A percentile compares a stretch with the other conserved stretches of the same genome.
These are phyloP conservation scores for Cucumis cinereus DNA, from an alignment of 306 rosid species.

Conservation along the genomic window DNA sequence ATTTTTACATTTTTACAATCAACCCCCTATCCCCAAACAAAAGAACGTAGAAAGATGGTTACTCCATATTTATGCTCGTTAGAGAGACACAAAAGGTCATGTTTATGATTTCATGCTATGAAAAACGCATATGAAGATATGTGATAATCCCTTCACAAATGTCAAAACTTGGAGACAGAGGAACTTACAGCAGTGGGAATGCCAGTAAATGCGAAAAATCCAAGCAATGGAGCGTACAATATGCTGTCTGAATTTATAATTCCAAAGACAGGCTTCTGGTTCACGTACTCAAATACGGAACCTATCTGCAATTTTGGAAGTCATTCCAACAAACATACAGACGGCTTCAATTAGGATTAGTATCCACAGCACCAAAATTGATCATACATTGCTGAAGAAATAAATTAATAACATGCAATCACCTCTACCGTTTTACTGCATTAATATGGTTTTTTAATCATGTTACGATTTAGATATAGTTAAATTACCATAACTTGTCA, in stretches of 20 bases:
- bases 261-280: slow-evolving; percentile 79
- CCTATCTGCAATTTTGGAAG: slow-evolving; percentile 46
- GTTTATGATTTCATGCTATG: slow-evolving; percentile 5
- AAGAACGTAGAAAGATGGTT: not conserved
- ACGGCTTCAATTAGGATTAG: not conserved
- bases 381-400: not conserved
- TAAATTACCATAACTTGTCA: too few relatives aligned
- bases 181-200: slow-evolving; percentile 69
- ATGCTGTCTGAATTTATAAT: slow-evolving; percentile 56
- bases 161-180: not conserved
- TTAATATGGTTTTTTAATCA: not conserved
- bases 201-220: slow-evolving; percentile 78
- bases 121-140: not conserved
- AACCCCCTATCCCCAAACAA: not conserved
- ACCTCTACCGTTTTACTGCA: not conserved
- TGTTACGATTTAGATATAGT: not conserved
- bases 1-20: not conserved
- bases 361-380: not conserved
- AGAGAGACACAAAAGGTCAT: not conserved
- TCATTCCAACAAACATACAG: not conserved
- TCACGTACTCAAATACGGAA: slow-evolving; percentile 80
- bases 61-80: not conserved
- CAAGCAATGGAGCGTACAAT: slow-evolving; percentile 85
- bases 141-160: not conserved
- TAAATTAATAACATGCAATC: not conserved